phyloP scores from a whole-genome alignment of 179 eudicot genomes.

The Carnegiea gigantea region DNA sequence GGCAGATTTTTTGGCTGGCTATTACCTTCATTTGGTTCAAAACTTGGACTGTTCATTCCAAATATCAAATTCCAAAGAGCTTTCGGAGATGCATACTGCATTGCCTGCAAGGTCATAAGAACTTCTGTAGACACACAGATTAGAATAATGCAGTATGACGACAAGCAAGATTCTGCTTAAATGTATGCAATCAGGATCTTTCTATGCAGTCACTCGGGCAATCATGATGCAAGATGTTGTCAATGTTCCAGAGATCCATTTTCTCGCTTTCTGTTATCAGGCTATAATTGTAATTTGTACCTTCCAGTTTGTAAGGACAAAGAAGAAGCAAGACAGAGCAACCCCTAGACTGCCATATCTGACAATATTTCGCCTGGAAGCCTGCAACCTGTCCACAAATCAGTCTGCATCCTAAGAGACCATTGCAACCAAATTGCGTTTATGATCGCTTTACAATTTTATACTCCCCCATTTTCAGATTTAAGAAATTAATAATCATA shows the following conservation, averaged over 20 bases:
- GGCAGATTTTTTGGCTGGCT: neutral
- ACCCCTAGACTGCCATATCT: slow-evolving; percentile 91
- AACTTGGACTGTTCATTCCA: slow-evolving; percentile 60
- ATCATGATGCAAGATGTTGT: slow-evolving; percentile 15
- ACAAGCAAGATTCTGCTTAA: slow-evolving; percentile 5
- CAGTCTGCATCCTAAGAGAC: slow-evolving; percentile 40
- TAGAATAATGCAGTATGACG: slow-evolving; percentile 24
- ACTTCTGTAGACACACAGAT: slow-evolving; percentile 44
- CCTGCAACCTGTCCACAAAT: slow-evolving; percentile 80
- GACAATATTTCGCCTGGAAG: slow-evolving; percentile 79
- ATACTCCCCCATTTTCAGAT: neutral
- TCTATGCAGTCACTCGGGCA: neutral
- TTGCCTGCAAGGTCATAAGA: slow-evolving; percentile 72
- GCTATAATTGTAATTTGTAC: slow-evolving; percentile 34
- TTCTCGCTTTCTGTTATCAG: slow-evolving; percentile 4
- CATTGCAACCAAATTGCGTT: slow-evolving; percentile 14
- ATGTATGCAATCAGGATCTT: slow-evolving; percentile 4
- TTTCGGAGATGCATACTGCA: slow-evolving; percentile 98
- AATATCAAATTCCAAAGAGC: slow-evolving; percentile 81
- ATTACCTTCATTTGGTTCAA: slow-evolving; percentile 61
- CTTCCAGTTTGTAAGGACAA: slow-evolving; percentile 76
- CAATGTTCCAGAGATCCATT: neutral
- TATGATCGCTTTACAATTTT: neutral
- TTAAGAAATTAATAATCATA: neutral
- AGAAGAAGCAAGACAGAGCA: slow-evolving; percentile 70